Conservation (phyloP, 371 early-diverging fungal genomes). For the Rhizomucor miehei region DNA sequence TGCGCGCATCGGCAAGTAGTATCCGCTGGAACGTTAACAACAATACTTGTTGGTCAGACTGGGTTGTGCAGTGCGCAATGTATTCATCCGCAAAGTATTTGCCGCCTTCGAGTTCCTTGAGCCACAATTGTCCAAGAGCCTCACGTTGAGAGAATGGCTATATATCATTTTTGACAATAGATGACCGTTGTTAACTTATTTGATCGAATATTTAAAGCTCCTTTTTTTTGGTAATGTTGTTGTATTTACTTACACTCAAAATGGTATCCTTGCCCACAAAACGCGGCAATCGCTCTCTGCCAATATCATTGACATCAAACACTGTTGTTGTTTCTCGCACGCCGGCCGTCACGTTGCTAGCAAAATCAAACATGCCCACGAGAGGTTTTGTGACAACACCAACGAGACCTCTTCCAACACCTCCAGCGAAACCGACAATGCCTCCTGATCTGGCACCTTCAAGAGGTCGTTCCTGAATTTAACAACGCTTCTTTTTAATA, state of each 20-base stretch:
- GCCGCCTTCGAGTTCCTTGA: conserved; percentile 80
- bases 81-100: conserved; percentile 79
- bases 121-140: conserved; percentile 89
- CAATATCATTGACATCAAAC: conserved; percentile 73
- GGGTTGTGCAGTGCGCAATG: conserved; percentile 65
- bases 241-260: conserved; percentile 38
- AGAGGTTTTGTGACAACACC: conserved; percentile 89
- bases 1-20: conserved; percentile 54
- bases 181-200: no score
- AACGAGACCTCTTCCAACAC: conserved; percentile 84
- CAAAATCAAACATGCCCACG: conserved; percentile 85
- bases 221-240: no score
- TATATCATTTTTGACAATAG: not conserved
- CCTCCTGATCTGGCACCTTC: conserved; percentile 84
- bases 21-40: conserved; percentile 66
- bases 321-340: conserved; percentile 96
- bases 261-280: conserved; percentile 84
- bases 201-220: no score
- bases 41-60: conserved; percentile 60
- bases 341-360: conserved; percentile 77
- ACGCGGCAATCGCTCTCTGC: conserved; percentile 85
- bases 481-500: not conserved
- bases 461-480: conserved; percentile 63
- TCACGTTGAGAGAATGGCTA: conserved; percentile 78
- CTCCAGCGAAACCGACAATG: conserved; percentile 83